Base-by-base conservation (phyloP, 495 filamentous ascomycete genomes). In the Talaromyces stipitatus region DNA sequence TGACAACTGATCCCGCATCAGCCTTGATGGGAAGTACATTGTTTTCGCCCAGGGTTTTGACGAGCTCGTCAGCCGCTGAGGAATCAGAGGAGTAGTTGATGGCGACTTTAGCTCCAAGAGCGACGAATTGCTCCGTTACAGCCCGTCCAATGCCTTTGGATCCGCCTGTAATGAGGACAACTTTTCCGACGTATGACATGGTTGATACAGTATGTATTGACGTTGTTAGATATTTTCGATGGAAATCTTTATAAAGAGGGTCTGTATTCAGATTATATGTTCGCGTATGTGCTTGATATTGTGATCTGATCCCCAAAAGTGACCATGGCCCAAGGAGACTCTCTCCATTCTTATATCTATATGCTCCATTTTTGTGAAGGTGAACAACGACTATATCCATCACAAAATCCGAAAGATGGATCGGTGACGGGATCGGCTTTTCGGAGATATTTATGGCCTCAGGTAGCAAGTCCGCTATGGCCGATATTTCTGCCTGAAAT, bases 71-170 rank as follows among this genome's bases (percentile, higher is more conserved):
- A n/a, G 87, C 87, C 2, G 80, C 66, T 11, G 60, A 47, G 12
- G 70, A 62, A 63, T 83, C 74, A 28, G 72, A 76, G 43, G 73
- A 70, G 69, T 86, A 88, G 68, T 83, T 86, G 69, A 88, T 76
- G 26, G 85, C 78, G 29, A 89, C 73, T 33, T 75, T 82, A 52
- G 84, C 86, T 47, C 85, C 84, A n/a, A 79, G 69, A 26, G 68
- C 61, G 14, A 79, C 78, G 33, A 86, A 73, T 3, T 72, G 72
- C 27, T 80, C 70, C 28, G 82, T 78, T 3, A 77, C 76, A 54
- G 85, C 78, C 53, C 70, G 76, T 58, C 86, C 87, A 38, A 90
- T 88, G 46, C 86, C 87, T 63, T 82, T 85, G 22, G 82, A 82
- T 55, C 73, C 82, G 54, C 86, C 85, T 28, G 86, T 89, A 61